These are phyloP conservation scores for Mycena haematopus DNA, from an alignment of 768 basidiomycete species.

Conservation along the genomic window DNA sequence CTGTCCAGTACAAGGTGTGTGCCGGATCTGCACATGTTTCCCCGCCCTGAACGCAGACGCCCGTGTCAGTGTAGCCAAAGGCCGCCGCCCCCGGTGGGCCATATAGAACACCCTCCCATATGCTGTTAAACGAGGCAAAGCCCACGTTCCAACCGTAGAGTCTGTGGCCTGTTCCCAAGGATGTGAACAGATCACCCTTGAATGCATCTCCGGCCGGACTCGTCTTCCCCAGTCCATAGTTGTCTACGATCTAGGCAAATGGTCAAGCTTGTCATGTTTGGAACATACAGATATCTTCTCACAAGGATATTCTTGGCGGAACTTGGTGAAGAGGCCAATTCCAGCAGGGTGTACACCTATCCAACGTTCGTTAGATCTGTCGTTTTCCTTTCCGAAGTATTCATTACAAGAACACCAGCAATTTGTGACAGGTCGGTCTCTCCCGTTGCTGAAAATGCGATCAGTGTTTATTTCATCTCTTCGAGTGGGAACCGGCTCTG, in stretches of 20 bases:
- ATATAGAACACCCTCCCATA: constrained; percentile 45
- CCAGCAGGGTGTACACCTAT: constrained; percentile 36
- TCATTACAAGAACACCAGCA: constrained; percentile 39
- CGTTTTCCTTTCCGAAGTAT: background rate
- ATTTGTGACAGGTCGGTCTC: constrained; percentile 40
- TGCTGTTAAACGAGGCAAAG: constrained; percentile 39
- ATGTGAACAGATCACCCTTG: constrained; percentile 45
- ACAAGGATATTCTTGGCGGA: constrained; percentile 51
- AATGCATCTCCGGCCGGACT: constrained; percentile 44
- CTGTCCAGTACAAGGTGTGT: constrained; percentile 49
- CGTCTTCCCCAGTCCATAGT: constrained; percentile 47
- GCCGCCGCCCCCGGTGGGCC: constrained; percentile 43
- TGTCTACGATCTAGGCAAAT: constrained; percentile 36
- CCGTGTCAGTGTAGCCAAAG: constrained; percentile 46
- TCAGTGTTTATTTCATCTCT: background rate
- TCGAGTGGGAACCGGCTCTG: background rate
- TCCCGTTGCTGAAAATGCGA: constrained; percentile 37
- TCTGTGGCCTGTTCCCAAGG: constrained; percentile 34
- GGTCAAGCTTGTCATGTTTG: background rate
- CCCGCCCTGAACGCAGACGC: constrained; percentile 26
- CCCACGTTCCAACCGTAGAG: constrained; percentile 40
- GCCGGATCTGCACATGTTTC: constrained; percentile 40
- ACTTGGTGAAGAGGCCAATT: constrained; percentile 45
- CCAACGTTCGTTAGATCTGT: background rate
- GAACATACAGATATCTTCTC: background rate